Evolutionary conservation across 805 yeast genomes (phyloP).

Genomic region (Candida pseudoglaebosa): DNA sequence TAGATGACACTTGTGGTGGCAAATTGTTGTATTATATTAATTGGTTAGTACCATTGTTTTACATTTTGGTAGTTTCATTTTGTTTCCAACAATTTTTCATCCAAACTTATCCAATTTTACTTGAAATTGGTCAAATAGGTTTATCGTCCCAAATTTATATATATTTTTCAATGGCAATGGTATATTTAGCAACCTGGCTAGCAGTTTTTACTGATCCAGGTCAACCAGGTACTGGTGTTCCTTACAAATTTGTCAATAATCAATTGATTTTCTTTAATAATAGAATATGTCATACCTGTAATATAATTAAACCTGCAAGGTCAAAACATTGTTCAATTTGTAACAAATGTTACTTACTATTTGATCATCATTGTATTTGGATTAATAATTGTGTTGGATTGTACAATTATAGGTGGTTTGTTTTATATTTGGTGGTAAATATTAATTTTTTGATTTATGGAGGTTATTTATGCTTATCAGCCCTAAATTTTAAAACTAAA

Average conservation of each 20-base stretch:
- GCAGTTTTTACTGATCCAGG: slow-evolving; percentile 47
- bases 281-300: slow-evolving; percentile 47
- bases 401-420: slow-evolving; percentile 59
- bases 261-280: slow-evolving; percentile 49
- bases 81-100: slow-evolving; percentile 31
- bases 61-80: slow-evolving; percentile 30
- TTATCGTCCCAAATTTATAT: slow-evolving; percentile 19
- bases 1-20: slow-evolving; percentile 8
- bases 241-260: slow-evolving; percentile 37
- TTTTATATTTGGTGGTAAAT: slow-evolving; percentile 52
- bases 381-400: slow-evolving; percentile 72
- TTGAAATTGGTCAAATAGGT: slow-evolving; percentile 11
- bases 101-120: slow-evolving; percentile 17
- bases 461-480: slow-evolving; percentile 27
- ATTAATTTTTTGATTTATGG: slow-evolving; percentile 39
- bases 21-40: slow-evolving; percentile 19
- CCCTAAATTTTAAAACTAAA: slow-evolving; percentile 12
- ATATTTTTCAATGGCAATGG: slow-evolving; percentile 23
- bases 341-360: slow-evolving; percentile 42
- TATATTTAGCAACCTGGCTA: slow-evolving; percentile 32
- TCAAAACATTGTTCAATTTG: slow-evolving; percentile 67
- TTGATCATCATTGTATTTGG: slow-evolving; percentile 65
- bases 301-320: slow-evolving; percentile 49
- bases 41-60: slow-evolving; percentile 45
- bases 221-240: slow-evolving; percentile 8